A percentile compares a stretch with the other conserved stretches of the same genome.
phyloP scores from a whole-genome alignment of 1,284 basidiomycete species.

The Bjerkandera adusta region DNA sequence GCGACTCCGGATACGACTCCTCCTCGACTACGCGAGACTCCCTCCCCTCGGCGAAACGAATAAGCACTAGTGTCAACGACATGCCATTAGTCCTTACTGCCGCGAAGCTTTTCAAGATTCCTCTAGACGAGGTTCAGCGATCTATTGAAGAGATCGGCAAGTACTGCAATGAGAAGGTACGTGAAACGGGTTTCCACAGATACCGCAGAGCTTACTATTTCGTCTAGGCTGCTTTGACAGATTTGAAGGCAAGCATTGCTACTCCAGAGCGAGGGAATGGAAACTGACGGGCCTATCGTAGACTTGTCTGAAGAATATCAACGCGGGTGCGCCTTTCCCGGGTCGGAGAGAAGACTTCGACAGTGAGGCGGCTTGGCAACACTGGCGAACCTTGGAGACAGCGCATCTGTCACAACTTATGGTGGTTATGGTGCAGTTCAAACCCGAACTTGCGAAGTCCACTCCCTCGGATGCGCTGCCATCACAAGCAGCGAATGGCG shows the following conservation, averaged over 20 bases:
- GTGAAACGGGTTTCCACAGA: conserved; percentile 14
- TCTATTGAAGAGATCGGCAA: conserved; percentile 73
- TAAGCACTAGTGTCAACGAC: conserved; percentile 55
- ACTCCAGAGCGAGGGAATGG: background rate
- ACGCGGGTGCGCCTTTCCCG: conserved; percentile 81
- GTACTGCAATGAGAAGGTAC: conserved; percentile 79
- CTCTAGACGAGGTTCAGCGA: conserved; percentile 63
- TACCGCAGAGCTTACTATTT: conserved; percentile 8
- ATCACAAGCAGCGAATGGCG: conserved; percentile 34
- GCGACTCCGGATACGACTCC: conserved; percentile 69
- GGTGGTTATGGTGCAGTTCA: conserved; percentile 83
- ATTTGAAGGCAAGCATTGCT: conserved; percentile 67
- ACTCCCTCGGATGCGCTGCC: conserved; percentile 54
- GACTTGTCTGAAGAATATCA: conserved; percentile 92
- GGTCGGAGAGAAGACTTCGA: conserved; percentile 87
- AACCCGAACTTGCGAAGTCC: conserved; percentile 86
- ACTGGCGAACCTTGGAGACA: conserved; percentile 86
- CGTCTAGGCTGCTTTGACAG: conserved; percentile 74
- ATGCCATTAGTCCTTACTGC: conserved; percentile 78
- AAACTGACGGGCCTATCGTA: conserved; percentile 34
- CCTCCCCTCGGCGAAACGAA: conserved; percentile 36
- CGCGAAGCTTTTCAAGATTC: conserved; percentile 73
- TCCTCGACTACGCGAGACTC: conserved; percentile 57
- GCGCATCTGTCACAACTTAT: conserved; percentile 85
- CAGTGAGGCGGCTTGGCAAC: conserved; percentile 76